phyloP scores from a whole-genome alignment of 805 yeast species.

The Blastobotrys terrestris region DNA sequence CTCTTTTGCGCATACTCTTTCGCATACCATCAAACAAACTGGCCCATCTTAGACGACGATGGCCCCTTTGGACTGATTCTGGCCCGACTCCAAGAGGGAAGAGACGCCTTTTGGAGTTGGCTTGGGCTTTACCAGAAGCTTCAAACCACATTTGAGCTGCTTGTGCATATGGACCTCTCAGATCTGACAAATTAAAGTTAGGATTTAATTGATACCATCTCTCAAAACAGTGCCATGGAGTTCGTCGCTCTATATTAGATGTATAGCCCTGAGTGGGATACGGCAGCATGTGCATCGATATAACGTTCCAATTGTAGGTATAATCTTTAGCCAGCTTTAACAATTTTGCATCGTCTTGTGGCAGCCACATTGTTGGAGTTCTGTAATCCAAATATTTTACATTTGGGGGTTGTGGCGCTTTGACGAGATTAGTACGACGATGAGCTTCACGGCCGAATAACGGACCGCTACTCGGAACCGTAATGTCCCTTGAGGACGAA shows the following conservation, averaged over 20 bases:
- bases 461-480: slow-evolving; percentile 1
- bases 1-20: slow-evolving; percentile 84
- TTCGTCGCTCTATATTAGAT: slow-evolving; percentile 88
- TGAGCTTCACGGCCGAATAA: slow-evolving; percentile 19
- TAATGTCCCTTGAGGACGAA: background rate
- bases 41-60: slow-evolving; percentile 87
- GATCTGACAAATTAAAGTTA: slow-evolving; percentile 75
- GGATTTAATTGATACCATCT: slow-evolving; percentile 90
- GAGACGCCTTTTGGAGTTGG: slow-evolving; percentile 79
- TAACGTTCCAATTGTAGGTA: slow-evolving; percentile 88
- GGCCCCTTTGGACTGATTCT: slow-evolving; percentile 91
- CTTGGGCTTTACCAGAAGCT: slow-evolving; percentile 82
- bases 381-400: slow-evolving; percentile 72
- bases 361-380: slow-evolving; percentile 93
- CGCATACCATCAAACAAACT: slow-evolving; percentile 95
- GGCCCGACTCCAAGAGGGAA: slow-evolving; percentile 91
- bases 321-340: slow-evolving; percentile 79
- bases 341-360: slow-evolving; percentile 80
- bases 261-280: slow-evolving; percentile 63
- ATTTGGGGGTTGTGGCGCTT: slow-evolving; percentile 91
- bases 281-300: slow-evolving; percentile 71
- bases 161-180: slow-evolving; percentile 80
- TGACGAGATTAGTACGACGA: slow-evolving; percentile 35
- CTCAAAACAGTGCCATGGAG: slow-evolving; percentile 99
- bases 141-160: slow-evolving; percentile 89